Evolutionary conservation across 805 yeast species (phyloP), one percentile per base, ranked within the genome.

Genomic region (Myxozyma neglecta): DNA sequence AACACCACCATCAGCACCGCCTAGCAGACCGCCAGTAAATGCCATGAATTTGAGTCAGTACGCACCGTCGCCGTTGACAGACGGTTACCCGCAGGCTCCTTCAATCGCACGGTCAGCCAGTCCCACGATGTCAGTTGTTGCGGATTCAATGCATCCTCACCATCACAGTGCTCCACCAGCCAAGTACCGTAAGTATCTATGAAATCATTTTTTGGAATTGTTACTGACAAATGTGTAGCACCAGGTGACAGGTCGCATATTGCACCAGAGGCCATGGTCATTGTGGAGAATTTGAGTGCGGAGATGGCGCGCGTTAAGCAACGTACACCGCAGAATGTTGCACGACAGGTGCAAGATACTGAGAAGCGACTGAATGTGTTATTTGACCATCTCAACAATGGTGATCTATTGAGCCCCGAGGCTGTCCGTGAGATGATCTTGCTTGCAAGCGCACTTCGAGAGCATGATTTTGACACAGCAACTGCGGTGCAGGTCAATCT

Each of bases 351-450:
- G 56, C 78, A 76, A 50, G 98, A 93, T 73, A 85, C 96, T 71
- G 93, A 86, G 68, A 87, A 88, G 77, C 84, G 98, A 73, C 76
- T 94, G 60, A 82, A 84, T 65, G 81, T 90, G 56, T 78, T 94
- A 65, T 90, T 82, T 72, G 91, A 86, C 68, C 90, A 86, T 69
- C 81, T 94, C 76, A 87, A 88, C 72, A 88, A 85, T 68, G 83
- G 82, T 58, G 93, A 87, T 52, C 75, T 86, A 57, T 75, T 90
- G 68, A 79, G 87, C 3, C 78, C 75, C 18, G 84, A 79, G n/a
- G 81, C 88, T 0, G 74, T 88, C 42, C 77, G 72, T 4, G 80
- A 80, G 43, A 78, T 94, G 74, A 75, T 76, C 51, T 75, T 77
- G 34, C 73, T 91, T 48, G 77, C 84, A 18, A 75, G 71, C 9